A percentile compares a stretch with the other conserved stretches of the same genome.
These are phyloP conservation scores for Aspergillus proliferans DNA, from an alignment of 2,329 filamentous ascomycete genomes.

Conservation along the genomic window DNA sequence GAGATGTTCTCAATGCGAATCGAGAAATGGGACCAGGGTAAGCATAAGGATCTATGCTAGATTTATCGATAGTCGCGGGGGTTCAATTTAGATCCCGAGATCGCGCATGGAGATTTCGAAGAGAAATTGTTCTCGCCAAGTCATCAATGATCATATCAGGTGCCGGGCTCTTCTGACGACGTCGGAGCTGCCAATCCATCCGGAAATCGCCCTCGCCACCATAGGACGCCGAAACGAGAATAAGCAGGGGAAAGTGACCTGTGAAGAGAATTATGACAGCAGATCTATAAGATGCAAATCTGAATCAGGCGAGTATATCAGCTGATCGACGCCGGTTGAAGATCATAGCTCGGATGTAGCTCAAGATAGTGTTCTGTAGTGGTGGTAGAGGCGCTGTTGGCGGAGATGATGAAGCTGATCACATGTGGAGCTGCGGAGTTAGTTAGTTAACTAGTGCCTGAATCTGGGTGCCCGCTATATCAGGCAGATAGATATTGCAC, in stretches of 20 bases:
- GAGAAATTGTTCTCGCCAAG: constrained; percentile 3
- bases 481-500: constrained; percentile 7
- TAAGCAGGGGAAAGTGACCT: neutral
- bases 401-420: constrained; percentile 6
- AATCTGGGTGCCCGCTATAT: constrained; percentile 1
- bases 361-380: neutral
- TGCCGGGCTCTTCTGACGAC: constrained; percentile 14
- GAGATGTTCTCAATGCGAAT: constrained; percentile 8
- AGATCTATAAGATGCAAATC: neutral
- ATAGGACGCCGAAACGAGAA: neutral
- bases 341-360: neutral
- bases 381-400: neutral
- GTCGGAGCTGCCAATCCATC: constrained; percentile 1
- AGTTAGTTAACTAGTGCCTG: constrained; percentile 4
- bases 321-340: constrained; percentile 8
- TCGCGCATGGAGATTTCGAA: constrained; percentile 16
- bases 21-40: neutral
- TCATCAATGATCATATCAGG: constrained; percentile 18
- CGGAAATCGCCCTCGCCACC: neutral
- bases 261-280: neutral
- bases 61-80: neutral
- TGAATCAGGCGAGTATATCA: constrained; percentile 8
- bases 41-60: neutral
- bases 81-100: constrained; percentile 10
- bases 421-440: constrained; percentile 10